Evolutionary conservation across 2,329 filamentous ascomycete genomes (phyloP).

Genomic region (Colletotrichum sp.): DNA sequence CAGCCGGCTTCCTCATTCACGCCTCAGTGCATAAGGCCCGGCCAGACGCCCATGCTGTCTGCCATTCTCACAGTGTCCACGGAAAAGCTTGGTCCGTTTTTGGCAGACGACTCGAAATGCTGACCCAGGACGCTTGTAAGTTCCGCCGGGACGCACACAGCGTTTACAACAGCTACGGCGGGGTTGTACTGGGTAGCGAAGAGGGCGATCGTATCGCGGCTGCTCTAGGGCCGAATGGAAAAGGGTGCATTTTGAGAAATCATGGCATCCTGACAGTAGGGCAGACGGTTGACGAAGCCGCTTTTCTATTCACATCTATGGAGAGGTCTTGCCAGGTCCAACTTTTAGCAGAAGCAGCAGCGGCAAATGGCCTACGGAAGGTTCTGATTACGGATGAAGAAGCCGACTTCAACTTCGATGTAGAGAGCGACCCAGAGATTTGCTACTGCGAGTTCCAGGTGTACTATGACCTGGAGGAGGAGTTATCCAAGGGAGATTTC

Average conservation of each 20-base stretch:
- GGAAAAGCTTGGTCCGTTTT: constrained; percentile 74
- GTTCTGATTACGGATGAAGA: constrained; percentile 45
- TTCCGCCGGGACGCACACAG: constrained; percentile 67
- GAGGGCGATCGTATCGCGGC: constrained; percentile 69
- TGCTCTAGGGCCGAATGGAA: constrained; percentile 62
- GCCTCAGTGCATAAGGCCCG: constrained; percentile 69
- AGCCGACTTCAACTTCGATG: constrained; percentile 35
- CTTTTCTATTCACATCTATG: constrained; percentile 70
- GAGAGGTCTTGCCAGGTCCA: constrained; percentile 73
- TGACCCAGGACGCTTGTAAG: constrained; percentile 68
- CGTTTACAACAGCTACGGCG: constrained; percentile 63
- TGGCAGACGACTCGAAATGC: constrained; percentile 67
- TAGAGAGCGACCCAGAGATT: constrained; percentile 21
- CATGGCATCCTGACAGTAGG: constrained; percentile 76
- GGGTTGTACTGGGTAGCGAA: constrained; percentile 60
- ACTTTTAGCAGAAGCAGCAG: constrained; percentile 61
- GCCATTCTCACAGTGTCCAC: constrained; percentile 68
- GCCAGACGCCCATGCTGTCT: constrained; percentile 69
- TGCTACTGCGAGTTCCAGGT: constrained; percentile 25
- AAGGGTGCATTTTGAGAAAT: constrained; percentile 70
- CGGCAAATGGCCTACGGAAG: constrained; percentile 35
- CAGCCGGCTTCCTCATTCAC: constrained; percentile 74
- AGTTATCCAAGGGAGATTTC: constrained; percentile 9
- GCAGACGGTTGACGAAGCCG: constrained; percentile 74
- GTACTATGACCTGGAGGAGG: constrained; percentile 22